Evolutionary conservation across 2,329 filamentous ascomycete genomes (phyloP), one percentile per base, ranked within the genome.

Genomic region (Neonectria faginata): DNA sequence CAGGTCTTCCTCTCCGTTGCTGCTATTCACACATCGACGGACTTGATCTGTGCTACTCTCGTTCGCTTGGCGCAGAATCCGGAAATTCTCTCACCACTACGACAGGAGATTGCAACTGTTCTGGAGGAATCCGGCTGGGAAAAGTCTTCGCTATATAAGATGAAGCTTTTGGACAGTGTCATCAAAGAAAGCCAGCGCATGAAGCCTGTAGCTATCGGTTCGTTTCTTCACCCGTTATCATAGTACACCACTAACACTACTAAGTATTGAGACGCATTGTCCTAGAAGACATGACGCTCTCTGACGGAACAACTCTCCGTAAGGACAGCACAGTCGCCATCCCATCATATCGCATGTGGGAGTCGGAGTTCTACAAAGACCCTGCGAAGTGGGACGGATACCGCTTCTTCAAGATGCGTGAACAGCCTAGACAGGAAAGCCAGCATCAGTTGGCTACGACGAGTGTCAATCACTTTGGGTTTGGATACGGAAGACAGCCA

Each of bases 401-500:
- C 48, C 76, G 77, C 10, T 78, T 77, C 65, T 41, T 70, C 18
- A 67, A 65, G 14, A 65, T 74, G 68, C 73, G 77, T 25, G 65
- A 71, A 14, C 62, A 69, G 12, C 66, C 71, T 6, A 72, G 67
- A 3, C 59, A 59, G 29, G 69, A 74, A 52, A 69, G 71, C 57
- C 53, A 66, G 3, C 71, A 73, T 11, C 78, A 81, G 58, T 75
- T 79, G 36, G 79, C 79, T 8, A 77, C 73, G 11, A 79, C 78
- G 0, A 70, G 70, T 2, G 60, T 72, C 1, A 73, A 78, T 2
- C 74, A 75, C 29, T 60, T 80, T 8, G 72, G 66, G 0, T 84
- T 83, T 59, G 81, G 82, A 0, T 74, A 82, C 55, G 81, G 82
- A 0, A 70, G 68, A 5, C 78, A 82, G 52, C 77, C 80, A 0